These are phyloP conservation scores for Nadsonia fulvescens DNA, from an alignment of 805 yeast species.

Conservation along the genomic window DNA sequence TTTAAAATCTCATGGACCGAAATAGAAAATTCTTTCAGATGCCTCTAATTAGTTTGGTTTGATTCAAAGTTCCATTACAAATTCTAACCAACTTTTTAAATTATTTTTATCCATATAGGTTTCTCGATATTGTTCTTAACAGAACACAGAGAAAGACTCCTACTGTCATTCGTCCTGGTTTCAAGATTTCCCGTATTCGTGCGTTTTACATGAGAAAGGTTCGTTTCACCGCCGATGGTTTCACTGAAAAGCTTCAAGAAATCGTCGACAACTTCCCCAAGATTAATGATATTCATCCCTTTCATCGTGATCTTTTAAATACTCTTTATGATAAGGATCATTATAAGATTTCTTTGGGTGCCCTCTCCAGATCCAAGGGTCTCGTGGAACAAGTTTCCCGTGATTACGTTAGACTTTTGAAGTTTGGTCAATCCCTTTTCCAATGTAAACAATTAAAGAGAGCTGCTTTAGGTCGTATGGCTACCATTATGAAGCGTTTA, in stretches of 20 bases:
- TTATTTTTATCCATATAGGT: too few species aligned
- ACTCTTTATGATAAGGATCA: slow-evolving; percentile 96
- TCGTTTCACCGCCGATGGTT: slow-evolving; percentile 90
- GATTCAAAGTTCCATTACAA: too few species aligned
- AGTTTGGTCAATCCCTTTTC: slow-evolving; percentile 93
- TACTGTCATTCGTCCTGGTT: slow-evolving; percentile 94
- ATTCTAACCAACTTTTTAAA: too few species aligned
- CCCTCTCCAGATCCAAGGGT: slow-evolving; percentile 83
- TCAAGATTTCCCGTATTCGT: slow-evolving; percentile 87
- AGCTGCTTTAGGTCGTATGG: slow-evolving; percentile 99
- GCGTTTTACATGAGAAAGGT: slow-evolving; percentile 98
- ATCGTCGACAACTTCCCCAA: slow-evolving; percentile 82
- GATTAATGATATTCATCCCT: slow-evolving; percentile 94
- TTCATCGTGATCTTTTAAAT: slow-evolving; percentile 95
- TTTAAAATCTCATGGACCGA: too few species aligned
- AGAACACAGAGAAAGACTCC: slow-evolving; percentile 98
- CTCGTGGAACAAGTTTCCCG: slow-evolving; percentile 90
- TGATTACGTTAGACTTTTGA: slow-evolving; percentile 83
- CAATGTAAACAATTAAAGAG: slow-evolving; percentile 98
- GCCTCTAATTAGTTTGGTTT: too few species aligned
- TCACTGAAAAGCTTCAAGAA: slow-evolving; percentile 79
- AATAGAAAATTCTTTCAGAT: too few species aligned
- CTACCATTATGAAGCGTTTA: slow-evolving; percentile 86
- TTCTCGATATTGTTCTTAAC: slow-evolving; percentile 90
- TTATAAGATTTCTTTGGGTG: slow-evolving; percentile 90